Evolutionary conservation across 176 grass and related monocot species (phyloP).

Genomic region (Thinopyrum elongatum): DNA sequence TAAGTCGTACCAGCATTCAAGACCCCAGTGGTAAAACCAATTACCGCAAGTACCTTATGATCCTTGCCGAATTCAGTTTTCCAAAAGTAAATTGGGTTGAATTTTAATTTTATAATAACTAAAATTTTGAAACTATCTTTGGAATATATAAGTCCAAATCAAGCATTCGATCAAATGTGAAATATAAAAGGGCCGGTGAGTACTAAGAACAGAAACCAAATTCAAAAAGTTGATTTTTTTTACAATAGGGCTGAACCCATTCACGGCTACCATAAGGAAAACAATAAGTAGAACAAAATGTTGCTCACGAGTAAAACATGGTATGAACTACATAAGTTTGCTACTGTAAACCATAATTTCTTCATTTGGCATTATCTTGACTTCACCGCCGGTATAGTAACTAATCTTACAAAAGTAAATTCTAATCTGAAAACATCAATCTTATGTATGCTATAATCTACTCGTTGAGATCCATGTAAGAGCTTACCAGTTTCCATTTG

Average conservation of each 20-base stretch:
- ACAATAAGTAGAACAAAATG: neutral
- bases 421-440: neutral
- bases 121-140: too few relatives aligned
- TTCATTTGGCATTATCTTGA: neutral
- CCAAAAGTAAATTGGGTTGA: too few relatives aligned
- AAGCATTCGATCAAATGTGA: too few relatives aligned
- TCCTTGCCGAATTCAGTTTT: too few relatives aligned
- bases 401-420: neutral
- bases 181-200: too few relatives aligned
- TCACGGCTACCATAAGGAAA: neutral
- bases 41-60: too few relatives aligned
- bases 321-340: neutral
- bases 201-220: too few relatives aligned
- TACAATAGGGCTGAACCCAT: neutral
- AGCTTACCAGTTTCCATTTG: slow-evolving; percentile 18
- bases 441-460: neutral
- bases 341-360: neutral
- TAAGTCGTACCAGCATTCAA: too few relatives aligned
- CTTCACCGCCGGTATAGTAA: neutral
- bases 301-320: too few relatives aligned
- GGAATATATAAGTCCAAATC: too few relatives aligned
- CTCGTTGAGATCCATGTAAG: neutral
- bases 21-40: too few relatives aligned
- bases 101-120: too few relatives aligned
- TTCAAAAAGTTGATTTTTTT: neutral